Conservation (phyloP, 441 rosid genomes). For the Macaranga tanarius region DNA sequence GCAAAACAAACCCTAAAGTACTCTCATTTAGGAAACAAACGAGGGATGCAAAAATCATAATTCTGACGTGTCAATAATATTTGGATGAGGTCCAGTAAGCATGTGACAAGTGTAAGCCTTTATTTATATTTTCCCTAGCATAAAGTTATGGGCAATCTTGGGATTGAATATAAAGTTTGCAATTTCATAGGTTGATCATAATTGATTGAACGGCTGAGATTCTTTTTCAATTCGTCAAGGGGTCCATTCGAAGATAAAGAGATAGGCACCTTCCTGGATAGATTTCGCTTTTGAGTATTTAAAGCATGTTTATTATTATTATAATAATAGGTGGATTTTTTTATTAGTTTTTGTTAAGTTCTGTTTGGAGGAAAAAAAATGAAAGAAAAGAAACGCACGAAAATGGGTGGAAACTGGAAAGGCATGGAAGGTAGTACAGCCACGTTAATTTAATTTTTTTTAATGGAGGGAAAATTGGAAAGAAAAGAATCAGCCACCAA, state of each 20-base stretch:
- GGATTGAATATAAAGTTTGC: not conserved
- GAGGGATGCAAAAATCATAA: not conserved
- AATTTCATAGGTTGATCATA: not conserved
- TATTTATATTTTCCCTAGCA: not conserved
- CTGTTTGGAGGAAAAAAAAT: too few species aligned
- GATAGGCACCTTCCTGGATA: slow-evolving; percentile 14
- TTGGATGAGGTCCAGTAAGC: not conserved
- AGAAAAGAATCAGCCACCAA: slow-evolving; percentile 13
- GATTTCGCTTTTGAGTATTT: not conserved
- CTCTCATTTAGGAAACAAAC: not conserved
- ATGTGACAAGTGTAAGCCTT: not conserved
- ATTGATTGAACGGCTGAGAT: slow-evolving; percentile 1
- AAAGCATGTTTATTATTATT: not conserved
- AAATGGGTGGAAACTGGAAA: too few species aligned
- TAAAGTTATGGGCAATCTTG: not conserved
- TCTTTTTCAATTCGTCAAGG: not conserved
- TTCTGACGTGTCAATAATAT: not conserved
- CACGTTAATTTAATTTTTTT: too few species aligned
- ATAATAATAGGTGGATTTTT: too few species aligned
- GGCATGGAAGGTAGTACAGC: too few species aligned
- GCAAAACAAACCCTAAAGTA: too few species aligned
- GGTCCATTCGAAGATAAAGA: too few species aligned
- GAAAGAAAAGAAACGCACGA: too few species aligned
- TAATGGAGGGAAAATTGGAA: too few species aligned
- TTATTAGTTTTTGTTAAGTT: too few species aligned